phyloP scores from a whole-genome alignment of 2,329 filamentous ascomycete species.

The Periconia sp. region DNA sequence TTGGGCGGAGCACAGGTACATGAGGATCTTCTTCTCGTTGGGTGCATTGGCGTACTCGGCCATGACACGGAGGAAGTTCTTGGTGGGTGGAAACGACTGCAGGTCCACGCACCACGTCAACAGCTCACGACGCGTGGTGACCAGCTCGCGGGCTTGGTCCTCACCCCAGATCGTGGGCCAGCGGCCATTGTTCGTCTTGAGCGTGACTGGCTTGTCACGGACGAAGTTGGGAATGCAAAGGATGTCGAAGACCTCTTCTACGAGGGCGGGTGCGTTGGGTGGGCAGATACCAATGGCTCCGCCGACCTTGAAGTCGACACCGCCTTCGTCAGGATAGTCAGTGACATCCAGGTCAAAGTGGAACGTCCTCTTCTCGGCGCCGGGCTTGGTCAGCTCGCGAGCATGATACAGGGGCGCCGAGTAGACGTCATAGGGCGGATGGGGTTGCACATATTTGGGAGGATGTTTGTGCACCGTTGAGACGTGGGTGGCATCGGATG shows the following conservation, averaged over 20 bases:
- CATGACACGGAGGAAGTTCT: slow-evolving; percentile 81
- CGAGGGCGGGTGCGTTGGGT: slow-evolving; percentile 76
- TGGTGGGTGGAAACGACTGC: slow-evolving; percentile 90
- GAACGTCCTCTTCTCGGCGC: slow-evolving; percentile 95
- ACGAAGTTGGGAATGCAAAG: slow-evolving; percentile 81
- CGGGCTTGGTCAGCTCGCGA: slow-evolving; percentile 83
- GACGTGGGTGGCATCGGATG: slow-evolving; percentile 50
- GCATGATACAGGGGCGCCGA: slow-evolving; percentile 85
- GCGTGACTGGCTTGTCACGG: slow-evolving; percentile 79
- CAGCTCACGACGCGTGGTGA: slow-evolving; percentile 89
- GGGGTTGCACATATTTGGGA: slow-evolving; percentile 89
- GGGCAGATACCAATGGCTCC: slow-evolving; percentile 94
- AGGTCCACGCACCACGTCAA: slow-evolving; percentile 95
- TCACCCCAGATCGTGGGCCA: slow-evolving; percentile 99
- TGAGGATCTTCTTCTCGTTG: slow-evolving; percentile 87
- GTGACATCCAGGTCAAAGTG: slow-evolving; percentile 98
- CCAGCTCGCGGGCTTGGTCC: slow-evolving; percentile 80
- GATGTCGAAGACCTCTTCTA: slow-evolving; percentile 83
- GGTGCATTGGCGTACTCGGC: slow-evolving; percentile 82
- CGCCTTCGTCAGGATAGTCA: slow-evolving; percentile 83
- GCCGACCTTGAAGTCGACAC: slow-evolving; percentile 93
- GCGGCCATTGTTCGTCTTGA: slow-evolving; percentile 80
- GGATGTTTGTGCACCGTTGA: slow-evolving; percentile 66
- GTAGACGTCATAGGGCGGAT: slow-evolving; percentile 90
- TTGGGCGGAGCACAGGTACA: slow-evolving; percentile 85